A percentile compares a stretch with the other conserved stretches of the same genome.
phyloP scores from a whole-genome alignment of 140 eudicot genomes.

The Anethum foeniculum region DNA sequence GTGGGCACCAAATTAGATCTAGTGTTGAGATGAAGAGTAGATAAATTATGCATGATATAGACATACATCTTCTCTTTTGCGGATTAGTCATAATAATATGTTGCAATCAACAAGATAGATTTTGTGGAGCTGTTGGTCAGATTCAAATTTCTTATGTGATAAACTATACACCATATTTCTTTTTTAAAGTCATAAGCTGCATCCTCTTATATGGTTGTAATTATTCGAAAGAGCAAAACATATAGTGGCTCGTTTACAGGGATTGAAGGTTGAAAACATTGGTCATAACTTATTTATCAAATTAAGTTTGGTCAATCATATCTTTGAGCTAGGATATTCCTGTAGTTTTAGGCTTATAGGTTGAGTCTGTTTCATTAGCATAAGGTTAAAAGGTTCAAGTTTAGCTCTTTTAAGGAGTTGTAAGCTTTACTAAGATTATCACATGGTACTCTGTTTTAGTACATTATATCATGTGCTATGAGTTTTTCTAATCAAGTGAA shows the following conservation, averaged over 20 bases:
- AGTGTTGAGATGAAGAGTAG: slow-evolving; percentile 7
- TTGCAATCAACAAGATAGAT: not conserved
- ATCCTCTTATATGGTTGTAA: not conserved
- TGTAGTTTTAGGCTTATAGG: not conserved
- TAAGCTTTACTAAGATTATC: too few relatives aligned
- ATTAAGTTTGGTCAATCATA: not conserved
- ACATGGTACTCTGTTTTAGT: too few relatives aligned
- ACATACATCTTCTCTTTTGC: not conserved
- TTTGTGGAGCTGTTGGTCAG: not conserved
- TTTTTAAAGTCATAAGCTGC: not conserved
- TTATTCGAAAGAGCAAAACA: not conserved
- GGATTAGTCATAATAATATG: slow-evolving; percentile 3
- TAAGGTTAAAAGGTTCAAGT: too few relatives aligned
- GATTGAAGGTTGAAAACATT: not conserved
- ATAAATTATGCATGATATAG: not conserved
- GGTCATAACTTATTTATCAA: not conserved
- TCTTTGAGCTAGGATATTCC: not conserved
- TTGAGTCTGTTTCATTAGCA: not conserved
- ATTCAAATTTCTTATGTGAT: not conserved
- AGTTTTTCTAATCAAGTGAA: too few relatives aligned
- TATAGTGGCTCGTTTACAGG: not conserved
- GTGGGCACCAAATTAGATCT: not conserved
- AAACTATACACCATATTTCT: not conserved
- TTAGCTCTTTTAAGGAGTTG: too few relatives aligned
- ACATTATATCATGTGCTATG: too few relatives aligned